A percentile compares a stretch with the other conserved stretches of the same genome.
These are phyloP conservation scores for Trichoderma brevicompactum DNA, from an alignment of 2,329 filamentous ascomycete genomes.

Conservation along the genomic window DNA sequence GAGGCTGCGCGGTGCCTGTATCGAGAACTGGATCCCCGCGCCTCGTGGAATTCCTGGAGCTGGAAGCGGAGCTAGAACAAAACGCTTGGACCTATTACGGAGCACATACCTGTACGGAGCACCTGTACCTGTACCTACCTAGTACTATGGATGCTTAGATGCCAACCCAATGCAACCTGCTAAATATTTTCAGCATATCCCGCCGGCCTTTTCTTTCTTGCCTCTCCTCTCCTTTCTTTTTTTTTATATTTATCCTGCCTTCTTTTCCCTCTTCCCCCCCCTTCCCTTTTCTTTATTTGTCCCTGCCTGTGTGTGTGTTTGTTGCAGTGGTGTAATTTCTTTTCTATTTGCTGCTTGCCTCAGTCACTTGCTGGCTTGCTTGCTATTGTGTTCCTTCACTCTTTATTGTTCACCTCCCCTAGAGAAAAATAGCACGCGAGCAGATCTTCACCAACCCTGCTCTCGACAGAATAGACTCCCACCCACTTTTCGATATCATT, in stretches of 20 bases:
- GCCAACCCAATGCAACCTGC: background rate
- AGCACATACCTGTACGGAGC: too few species aligned
- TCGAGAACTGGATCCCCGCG: conserved; percentile 10
- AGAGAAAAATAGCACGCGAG: background rate
- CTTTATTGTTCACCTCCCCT: background rate
- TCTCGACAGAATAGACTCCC: background rate
- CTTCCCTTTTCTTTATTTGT: conserved; percentile 1
- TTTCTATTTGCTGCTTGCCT: conserved; percentile 7
- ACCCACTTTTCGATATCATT: background rate
- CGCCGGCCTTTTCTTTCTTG: background rate
- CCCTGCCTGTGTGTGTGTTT: background rate
- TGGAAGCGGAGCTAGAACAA: conserved; percentile 20
- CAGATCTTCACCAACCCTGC: background rate
- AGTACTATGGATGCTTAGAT: background rate
- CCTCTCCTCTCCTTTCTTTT: conserved; percentile 20
- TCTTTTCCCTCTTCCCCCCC: background rate
- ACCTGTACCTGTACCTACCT: background rate
- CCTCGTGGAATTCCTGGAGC: conserved; percentile 22
- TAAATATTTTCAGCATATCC: conserved; percentile 16
- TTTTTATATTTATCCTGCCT: background rate
- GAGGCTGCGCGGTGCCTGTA: background rate
- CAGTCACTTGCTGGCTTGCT: background rate
- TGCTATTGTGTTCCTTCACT: background rate
- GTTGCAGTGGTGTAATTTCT: background rate
- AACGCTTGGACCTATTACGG: background rate